Evolutionary conservation across 2,329 filamentous ascomycete species (phyloP).

Genomic region (Exutisphaerella laricina): DNA sequence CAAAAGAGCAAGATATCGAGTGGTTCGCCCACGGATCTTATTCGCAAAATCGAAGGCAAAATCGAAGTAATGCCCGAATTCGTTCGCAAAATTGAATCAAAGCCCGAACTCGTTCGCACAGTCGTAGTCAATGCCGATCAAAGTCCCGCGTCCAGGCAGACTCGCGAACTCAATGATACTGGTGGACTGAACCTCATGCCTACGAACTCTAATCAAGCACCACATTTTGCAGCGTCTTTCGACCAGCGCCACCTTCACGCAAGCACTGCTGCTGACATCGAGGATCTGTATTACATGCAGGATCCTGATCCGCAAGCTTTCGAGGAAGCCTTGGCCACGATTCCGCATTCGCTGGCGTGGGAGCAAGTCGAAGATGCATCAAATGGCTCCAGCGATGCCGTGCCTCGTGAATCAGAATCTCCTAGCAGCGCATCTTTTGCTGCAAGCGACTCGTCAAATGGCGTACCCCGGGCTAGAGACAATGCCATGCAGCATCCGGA

Average conservation of each 20-base stretch:
- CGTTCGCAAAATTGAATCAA: background rate
- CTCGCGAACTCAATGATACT: too few relatives aligned
- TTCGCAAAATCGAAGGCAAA: too few relatives aligned
- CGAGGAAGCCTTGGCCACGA: slow-evolving; percentile 1
- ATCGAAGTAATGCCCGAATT: too few relatives aligned
- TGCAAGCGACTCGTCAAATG: too few relatives aligned
- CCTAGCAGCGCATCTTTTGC: background rate
- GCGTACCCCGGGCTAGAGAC: too few relatives aligned
- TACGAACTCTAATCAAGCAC: background rate
- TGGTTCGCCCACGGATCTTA: background rate
- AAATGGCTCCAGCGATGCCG: too few relatives aligned
- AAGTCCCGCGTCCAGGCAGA: background rate
- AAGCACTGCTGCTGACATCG: background rate
- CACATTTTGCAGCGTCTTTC: background rate
- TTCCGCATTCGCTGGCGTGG: background rate
- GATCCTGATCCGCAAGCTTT: background rate
- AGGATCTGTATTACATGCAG: background rate
- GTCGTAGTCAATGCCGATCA: too few relatives aligned
- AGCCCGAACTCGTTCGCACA: too few relatives aligned
- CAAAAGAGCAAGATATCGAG: background rate
- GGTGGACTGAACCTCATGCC: background rate
- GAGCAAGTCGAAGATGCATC: too few relatives aligned
- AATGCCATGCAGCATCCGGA: too few relatives aligned
- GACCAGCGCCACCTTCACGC: background rate
- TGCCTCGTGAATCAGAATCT: background rate